Evolutionary conservation across 2,329 filamentous ascomycete genomes (phyloP).

Genomic region (Arthrocladium fulminans): DNA sequence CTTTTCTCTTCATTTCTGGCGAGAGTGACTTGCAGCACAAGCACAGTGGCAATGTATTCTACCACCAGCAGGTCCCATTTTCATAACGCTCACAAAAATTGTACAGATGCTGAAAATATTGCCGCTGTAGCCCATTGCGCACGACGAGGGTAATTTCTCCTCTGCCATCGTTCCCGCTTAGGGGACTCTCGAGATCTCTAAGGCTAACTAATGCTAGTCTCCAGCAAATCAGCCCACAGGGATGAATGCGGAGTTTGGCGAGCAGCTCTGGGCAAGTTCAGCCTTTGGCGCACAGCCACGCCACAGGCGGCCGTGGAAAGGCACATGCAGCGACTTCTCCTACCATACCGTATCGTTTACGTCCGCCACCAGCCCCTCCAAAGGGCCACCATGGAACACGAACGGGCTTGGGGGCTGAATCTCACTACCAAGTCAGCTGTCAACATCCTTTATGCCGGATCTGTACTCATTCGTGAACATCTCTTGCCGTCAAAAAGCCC

Average conservation of each 20-base stretch:
- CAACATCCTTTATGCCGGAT: neutral
- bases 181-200: neutral
- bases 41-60: neutral
- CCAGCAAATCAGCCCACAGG: neutral
- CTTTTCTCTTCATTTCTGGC: neutral
- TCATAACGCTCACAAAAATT: neutral
- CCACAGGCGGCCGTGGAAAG: neutral
- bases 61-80: neutral
- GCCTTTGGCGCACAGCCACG: constrained; percentile 6
- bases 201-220: neutral
- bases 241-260: neutral
- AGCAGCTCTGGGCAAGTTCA: neutral
- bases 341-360: neutral
- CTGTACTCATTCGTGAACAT: neutral
- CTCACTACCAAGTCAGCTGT: neutral
- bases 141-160: neutral
- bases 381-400: neutral
- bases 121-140: neutral
- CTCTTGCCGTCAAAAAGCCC: neutral
- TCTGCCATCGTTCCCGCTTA: neutral
- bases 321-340: neutral
- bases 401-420: neutral
- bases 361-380: neutral
- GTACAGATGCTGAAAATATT: neutral
- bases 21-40: neutral